Evolutionary conservation across 1,139 yeast genomes (phyloP), one percentile per base, ranked within the genome.

Genomic region (Scheffersomyces quercinus): DNA sequence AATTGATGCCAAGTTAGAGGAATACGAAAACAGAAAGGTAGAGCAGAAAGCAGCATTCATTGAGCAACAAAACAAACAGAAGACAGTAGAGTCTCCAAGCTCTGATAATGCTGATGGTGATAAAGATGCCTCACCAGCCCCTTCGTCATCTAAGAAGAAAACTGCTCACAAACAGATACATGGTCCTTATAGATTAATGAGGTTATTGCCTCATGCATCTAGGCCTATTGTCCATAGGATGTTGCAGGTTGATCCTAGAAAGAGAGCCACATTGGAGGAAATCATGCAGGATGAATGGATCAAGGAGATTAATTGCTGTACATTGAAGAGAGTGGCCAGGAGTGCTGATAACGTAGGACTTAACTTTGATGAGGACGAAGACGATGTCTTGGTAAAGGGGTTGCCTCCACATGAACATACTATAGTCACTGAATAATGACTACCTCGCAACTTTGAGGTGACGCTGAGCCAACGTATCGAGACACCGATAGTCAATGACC

Each of bases 121-220:
- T 28, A 55, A 55, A 8, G 56, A 48, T 4, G 52, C 47, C 29
- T 31, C 35, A 2, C 35, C 35, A 8, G 35, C 14, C 5, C 35
- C 35, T 8, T 15, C 24, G 12, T 14, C 35, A 41, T 45, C 9
- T 52, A 60, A 65, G 45, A 66, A 66, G 53, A 53, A 58, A 40
- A 48, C 68, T 7, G 54, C 50, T 33, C 77, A 72, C 52, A 71
- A 73, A 50, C 79, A 73, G 53, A 73, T 75, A 33, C 79, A 73
- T 43, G 99, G 99, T 1, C 97, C 98, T 2, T 89, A 93, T 74
- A 75, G 98, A 54, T 69, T 95, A 50, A 75, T 93, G 74, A 79
- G 97, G 56, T 73, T 93, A 50, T 71, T 95, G 39, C 99, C 99
- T 2, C 87, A 84, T 53, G 90, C 90, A 3, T 79, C 96, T 12